Conservation (phyloP, 176 grass and related monocot genomes). For the Luzula sylvatica region DNA sequence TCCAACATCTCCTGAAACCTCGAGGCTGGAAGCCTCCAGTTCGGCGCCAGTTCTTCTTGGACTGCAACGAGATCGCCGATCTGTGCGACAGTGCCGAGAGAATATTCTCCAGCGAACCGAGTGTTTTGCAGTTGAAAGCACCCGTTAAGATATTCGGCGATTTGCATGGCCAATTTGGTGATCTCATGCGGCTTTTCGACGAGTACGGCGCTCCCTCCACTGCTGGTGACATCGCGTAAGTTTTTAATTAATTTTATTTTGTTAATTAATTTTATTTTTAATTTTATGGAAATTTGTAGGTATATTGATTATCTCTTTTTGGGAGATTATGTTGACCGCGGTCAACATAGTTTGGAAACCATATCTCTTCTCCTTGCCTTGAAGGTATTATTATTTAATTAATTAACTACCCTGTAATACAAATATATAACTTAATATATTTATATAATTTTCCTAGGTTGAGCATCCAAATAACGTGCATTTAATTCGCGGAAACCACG, state of each 20-base stretch:
- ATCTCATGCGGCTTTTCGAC: slow-evolving; percentile 94
- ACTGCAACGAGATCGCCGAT: slow-evolving; percentile 97
- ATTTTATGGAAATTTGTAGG: slow-evolving; percentile 35
- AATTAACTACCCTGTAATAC: neutral
- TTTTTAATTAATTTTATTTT: slow-evolving; percentile 7
- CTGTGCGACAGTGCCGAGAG: slow-evolving; percentile 88
- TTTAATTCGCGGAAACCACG: slow-evolving; percentile 99
- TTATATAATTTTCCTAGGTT: slow-evolving; percentile 47
- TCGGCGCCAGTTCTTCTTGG: slow-evolving; percentile 86
- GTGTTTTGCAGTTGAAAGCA: slow-evolving; percentile 86
- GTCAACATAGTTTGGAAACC: slow-evolving; percentile 99
- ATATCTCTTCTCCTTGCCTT: slow-evolving; percentile 95
- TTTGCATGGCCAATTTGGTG: slow-evolving; percentile 96
- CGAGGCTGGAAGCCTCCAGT: slow-evolving; percentile 96
- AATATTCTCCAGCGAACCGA: slow-evolving; percentile 94
- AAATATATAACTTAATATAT: slow-evolving; percentile 4
- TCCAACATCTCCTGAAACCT: slow-evolving; percentile 84
- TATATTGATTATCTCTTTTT: slow-evolving; percentile 99
- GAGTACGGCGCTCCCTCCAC: slow-evolving; percentile 99
- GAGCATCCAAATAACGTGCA: slow-evolving; percentile 90
- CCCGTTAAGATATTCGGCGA: slow-evolving; percentile 98
- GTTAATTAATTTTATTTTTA: neutral
- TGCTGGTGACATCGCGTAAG: slow-evolving; percentile 93
- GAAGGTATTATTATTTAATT: slow-evolving; percentile 48
- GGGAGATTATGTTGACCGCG: slow-evolving; percentile 99